phyloP scores from a whole-genome alignment of 768 basidiomycete genomes.

The Daedalea quercina region DNA sequence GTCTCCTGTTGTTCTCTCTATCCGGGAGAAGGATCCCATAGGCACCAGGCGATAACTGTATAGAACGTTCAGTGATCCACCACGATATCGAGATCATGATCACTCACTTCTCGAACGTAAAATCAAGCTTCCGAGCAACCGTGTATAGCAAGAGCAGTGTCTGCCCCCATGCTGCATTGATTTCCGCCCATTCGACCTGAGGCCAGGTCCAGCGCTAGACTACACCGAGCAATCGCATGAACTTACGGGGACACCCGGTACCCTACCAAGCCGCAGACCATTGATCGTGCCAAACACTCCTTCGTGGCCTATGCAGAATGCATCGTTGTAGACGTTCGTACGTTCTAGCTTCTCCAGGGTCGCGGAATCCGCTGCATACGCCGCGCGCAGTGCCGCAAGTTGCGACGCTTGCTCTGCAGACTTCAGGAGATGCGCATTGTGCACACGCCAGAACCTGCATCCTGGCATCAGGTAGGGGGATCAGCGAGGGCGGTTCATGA shows the following conservation, averaged over 20 bases:
- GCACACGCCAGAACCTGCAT: slow-evolving; percentile 72
- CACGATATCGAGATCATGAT: neutral
- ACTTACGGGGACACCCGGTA: slow-evolving; percentile 74
- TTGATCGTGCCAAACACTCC: slow-evolving; percentile 98
- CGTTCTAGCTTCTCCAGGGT: slow-evolving; percentile 81
- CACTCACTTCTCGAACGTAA: slow-evolving; percentile 75
- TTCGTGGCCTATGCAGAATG: slow-evolving; percentile 93
- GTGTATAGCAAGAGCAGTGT: slow-evolving; percentile 88
- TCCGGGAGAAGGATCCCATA: slow-evolving; percentile 91
- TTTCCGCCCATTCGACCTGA: slow-evolving; percentile 96
- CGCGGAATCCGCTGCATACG: slow-evolving; percentile 70
- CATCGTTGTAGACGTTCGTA: slow-evolving; percentile 94
- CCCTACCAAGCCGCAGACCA: slow-evolving; percentile 83
- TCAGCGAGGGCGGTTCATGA: neutral
- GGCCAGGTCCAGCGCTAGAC: neutral
- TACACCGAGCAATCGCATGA: neutral
- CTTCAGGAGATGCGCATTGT: slow-evolving; percentile 65
- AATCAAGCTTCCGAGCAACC: slow-evolving; percentile 87
- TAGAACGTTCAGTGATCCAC: slow-evolving; percentile 1
- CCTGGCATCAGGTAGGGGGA: slow-evolving; percentile 4
- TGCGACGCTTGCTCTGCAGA: slow-evolving; percentile 63
- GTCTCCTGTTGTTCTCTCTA: slow-evolving; percentile 78
- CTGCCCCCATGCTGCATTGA: slow-evolving; percentile 98
- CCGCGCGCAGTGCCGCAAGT: slow-evolving; percentile 65
- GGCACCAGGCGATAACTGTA: slow-evolving; percentile 83